Evolutionary conservation across 305 asterid genomes (phyloP), one percentile per base, ranked within the genome.

Genomic region (Andrographis paniculata): DNA sequence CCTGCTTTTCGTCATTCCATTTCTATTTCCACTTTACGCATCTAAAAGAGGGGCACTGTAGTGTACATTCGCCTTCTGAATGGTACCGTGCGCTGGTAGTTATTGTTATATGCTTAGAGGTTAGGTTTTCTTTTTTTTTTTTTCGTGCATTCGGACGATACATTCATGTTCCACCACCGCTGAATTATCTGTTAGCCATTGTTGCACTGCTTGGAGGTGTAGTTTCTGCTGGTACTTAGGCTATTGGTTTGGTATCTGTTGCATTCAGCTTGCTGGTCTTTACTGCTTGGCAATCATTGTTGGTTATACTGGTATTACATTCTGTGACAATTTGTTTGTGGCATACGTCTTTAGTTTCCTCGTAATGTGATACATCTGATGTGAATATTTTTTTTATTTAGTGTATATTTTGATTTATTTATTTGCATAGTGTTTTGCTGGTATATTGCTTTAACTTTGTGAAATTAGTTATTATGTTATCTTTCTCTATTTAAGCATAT

Each of bases 71-170:
- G 89, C 5, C 42, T 79, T 66, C 92, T 76, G 42, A 87, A 87
- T 60, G 99, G 99, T 52, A 84, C 92, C 14, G 62, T 92, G 61
- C 96, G 14, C 55, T 92, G 70, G 75, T 77, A 9, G 61, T 78
- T 28, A 79, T 87, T 50, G 93, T 92, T n/a, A 33, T 92, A 24
- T 92, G 94, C 58, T 72, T 92, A 71, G 99, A 92, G 79, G 68
- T 84, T 58, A 77, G 99, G 61, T 94, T 92, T n/a, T n/a, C n/a
- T n/a, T n/a, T n/a, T n/a, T n/a, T n/a, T 74, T 94, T 92, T 67
- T 92, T 92, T 76, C 94, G 74, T 58, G 76, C 99, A 13, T 92
- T 92, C 68, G 94, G 94, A 56, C 72, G 97, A 27, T 92, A 92
- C 56, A 84, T 92, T 74, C 97, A 87, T 70, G 97, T 87, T 55